Base-by-base conservation (phyloP, 2,329 filamentous ascomycete species). In the Pseudonectria foliicola region DNA sequence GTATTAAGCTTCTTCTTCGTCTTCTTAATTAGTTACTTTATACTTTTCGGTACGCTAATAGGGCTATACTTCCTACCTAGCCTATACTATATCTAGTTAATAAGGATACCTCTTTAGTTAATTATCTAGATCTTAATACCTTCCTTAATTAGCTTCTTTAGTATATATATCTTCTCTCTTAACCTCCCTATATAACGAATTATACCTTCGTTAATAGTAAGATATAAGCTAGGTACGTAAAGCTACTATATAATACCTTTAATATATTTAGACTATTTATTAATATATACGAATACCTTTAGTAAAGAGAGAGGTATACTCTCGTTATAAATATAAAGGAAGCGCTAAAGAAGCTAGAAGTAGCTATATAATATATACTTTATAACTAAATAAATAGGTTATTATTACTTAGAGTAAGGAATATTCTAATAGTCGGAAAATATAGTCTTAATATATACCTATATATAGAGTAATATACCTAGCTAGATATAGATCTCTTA, bases 381-480 rank as follows among this genome's bases (percentile, higher is more conserved):
- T 13, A 33, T 29, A 2, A 37, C 33, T 13, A 13, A 25, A 31
- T 37, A n/a, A 28, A 13, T 25, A 29, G 10, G 24, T n/a, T 6
- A 5, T 16, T 29, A 16, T 14, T 11, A 13, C n/a, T 14, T 21
- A 7, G 12, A 14, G 11, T 29, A 6, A 29, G 16, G 25, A 15
- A 25, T 27, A 18, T 27, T 13, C 35, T 24, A 38, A 31, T 34
- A 27, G 35, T 25, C 14, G 11, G 23, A 1, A n/a, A 38, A 18
- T 8, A 4, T 14, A 13, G 16, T 27, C 37, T 34, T 24, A 6
- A 23, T 31, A 29, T 38, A 13, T 25, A 40, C 34, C 23, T 35
- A 25, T 27, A 40, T 34, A 28, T 40, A 34, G 31, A 34, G 37
- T 13, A 40, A 12, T 13, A 37, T 34, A 6, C 18, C 8, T 6